Evolutionary conservation across 805 yeast genomes (phyloP).

Genomic region (Cyberlindnera xylosilytica): DNA sequence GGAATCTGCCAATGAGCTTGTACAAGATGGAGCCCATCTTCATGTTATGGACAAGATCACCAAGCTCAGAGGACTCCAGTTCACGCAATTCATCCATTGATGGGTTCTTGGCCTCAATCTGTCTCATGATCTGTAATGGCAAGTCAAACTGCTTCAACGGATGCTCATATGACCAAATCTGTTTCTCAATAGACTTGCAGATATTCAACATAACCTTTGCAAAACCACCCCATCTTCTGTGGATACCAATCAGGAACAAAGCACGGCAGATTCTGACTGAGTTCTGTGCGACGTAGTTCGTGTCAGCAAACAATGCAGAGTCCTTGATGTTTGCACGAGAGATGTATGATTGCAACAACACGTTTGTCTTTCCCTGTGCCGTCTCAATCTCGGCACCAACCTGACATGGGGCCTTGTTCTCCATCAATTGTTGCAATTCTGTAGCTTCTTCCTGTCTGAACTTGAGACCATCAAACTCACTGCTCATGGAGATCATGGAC

Average conservation of each 20-base stretch:
- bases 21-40: slow-evolving; percentile 66
- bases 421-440: slow-evolving; percentile 64
- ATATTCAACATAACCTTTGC: slow-evolving; percentile 71
- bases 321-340: slow-evolving; percentile 72
- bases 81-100: slow-evolving; percentile 71
- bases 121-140: slow-evolving; percentile 61
- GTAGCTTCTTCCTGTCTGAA: slow-evolving; percentile 81
- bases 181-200: slow-evolving; percentile 81
- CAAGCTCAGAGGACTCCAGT: slow-evolving; percentile 71
- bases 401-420: slow-evolving; percentile 70
- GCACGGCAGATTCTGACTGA: slow-evolving; percentile 93
- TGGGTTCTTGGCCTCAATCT: slow-evolving; percentile 61
- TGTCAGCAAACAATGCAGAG: slow-evolving; percentile 80
- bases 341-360: slow-evolving; percentile 82
- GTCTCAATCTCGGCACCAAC: slow-evolving; percentile 73
- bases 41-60: slow-evolving; percentile 83
- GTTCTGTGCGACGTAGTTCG: slow-evolving; percentile 93
- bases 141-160: slow-evolving; percentile 86
- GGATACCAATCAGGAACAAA: slow-evolving; percentile 78
- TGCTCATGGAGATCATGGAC: slow-evolving; percentile 85
- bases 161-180: slow-evolving; percentile 88
- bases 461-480: slow-evolving; percentile 88
- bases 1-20: slow-evolving; percentile 66
- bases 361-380: slow-evolving; percentile 82
- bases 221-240: slow-evolving; percentile 87